Conservation (phyloP, 768 basidiomycete species). For the Hypholoma fasciculare region DNA sequence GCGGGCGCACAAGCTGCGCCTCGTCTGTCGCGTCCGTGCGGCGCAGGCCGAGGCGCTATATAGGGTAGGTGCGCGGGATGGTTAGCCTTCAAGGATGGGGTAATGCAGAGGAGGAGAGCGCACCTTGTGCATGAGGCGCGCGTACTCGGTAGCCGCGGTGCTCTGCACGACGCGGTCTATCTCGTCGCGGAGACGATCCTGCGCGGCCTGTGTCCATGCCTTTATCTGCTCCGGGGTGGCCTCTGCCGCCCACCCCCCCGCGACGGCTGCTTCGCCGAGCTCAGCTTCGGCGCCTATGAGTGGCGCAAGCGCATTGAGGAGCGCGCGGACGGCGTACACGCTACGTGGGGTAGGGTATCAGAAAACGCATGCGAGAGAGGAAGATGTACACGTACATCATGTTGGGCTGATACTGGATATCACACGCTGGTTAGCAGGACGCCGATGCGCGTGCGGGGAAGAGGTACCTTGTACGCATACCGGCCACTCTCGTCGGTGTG, state of each 20-base stretch:
- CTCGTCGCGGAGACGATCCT: constrained; percentile 51
- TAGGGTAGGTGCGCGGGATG: not conserved
- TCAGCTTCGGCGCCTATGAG: constrained; percentile 83
- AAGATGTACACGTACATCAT: constrained; percentile 60
- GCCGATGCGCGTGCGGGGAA: not conserved
- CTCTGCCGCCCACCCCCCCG: constrained; percentile 64
- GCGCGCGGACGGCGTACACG: constrained; percentile 75
- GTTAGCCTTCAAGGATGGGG: not conserved
- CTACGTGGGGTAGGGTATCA: constrained; percentile 32
- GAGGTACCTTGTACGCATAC: constrained; percentile 63
- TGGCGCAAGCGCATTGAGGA: constrained; percentile 78
- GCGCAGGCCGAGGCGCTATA: constrained; percentile 76
- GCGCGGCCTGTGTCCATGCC: constrained; percentile 61
- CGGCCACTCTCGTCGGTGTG: constrained; percentile 79
- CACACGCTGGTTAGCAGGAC: not conserved
- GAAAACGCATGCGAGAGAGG: not conserved
- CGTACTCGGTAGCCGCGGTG: constrained; percentile 65
- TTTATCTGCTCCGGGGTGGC: constrained; percentile 52
- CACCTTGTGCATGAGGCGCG: constrained; percentile 68
- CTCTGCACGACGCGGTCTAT: constrained; percentile 62
- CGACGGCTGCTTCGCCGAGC: constrained; percentile 48
- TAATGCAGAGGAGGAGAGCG: constrained; percentile 8
- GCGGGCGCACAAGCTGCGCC: constrained; percentile 54
- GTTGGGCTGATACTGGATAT: constrained; percentile 62
- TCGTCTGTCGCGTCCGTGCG: constrained; percentile 61